Evolutionary conservation across 257 asterid genomes (phyloP), one percentile per base, ranked within the genome.

Genomic region (Misopates orontium): DNA sequence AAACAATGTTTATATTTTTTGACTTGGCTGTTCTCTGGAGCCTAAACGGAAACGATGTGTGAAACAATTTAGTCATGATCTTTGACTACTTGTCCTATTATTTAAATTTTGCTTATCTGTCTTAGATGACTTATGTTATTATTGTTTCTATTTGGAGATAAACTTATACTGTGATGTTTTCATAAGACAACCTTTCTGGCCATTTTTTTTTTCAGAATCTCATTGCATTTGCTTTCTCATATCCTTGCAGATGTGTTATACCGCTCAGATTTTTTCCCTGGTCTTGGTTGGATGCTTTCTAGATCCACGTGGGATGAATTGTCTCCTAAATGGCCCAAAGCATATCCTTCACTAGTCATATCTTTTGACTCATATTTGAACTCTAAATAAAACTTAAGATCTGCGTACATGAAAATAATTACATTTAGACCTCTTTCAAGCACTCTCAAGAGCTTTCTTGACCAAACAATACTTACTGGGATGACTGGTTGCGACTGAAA

Each of bases 291-390:
- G 99, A 94, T 94, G 99, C 96, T 90, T 16, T 63, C 97, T 53
- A 88, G 66, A 72, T 86, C 96, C 71, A 88, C 81, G 21, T 94
- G 99, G 99, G 89, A 88, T 73, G 99, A 94, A 76, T 74, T 94
- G 73, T 90, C 99, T 71, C 96, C 99, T 41, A 94, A 94, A 82
- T 94, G 99, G 99, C 99, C 99, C 16, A 90, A 94, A 75, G 99
- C 99, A 90, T 94, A 94, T 94, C 99, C 99, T 93, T 83, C 61
- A 74, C 21, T 58, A 70, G 32, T 68, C 62, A 67, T 51, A 60
- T 62, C n/a, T 50, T 36, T 50, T 25, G 50, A 23, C 51, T 74
- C 45, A 51, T 64, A 62, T 53, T 51, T 40, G 31, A 49, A 59
- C 57, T 9, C 54, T 13, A 67, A 62, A 68, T 64, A 5, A 7